Base-by-base conservation (phyloP, 768 basidiomycete genomes). In the Suillus alpinus region DNA sequence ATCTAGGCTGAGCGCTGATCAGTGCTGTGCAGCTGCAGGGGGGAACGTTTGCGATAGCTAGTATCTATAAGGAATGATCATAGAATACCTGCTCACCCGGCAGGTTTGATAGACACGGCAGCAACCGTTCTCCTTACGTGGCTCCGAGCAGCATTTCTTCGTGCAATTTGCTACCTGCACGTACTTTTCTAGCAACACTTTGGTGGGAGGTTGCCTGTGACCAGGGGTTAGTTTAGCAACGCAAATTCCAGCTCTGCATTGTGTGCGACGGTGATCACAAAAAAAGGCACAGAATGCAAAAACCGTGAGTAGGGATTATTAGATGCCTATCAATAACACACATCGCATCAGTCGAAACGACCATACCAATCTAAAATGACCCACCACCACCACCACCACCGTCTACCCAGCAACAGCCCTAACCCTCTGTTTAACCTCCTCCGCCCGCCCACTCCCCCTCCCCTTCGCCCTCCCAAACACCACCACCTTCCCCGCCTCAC, bases 381-480 rank as follows among this genome's bases (percentile, higher is more conserved):
- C 31, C 26, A 56, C 34, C n/a, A 39, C 26, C 26, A 26, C n/a
- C 46, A 58, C 50, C 32, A 20, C 32, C 29, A 8, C n/a, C 8
- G 36, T 49, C 64, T 75, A 73, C 18, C 49, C 52, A 44, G 66
- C 46, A 66, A 85, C 63, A 13, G 79, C 81, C 34, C 77, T 74
- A 31, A 89, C 78, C 67, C 73, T 80, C 70, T 77, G 77, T 71
- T 77, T 78, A 49, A 86, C 79, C 32, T 84, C 82, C 69, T 77
- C 80, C 32, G 80, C 76, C 62, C 75, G 77, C 41, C 73, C 75
- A 56, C 85, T 83, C 2, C 89, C 88, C 23, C 89, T 77, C 1
- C 89, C 90, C 59, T 80, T 82, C 66, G 77, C 74, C 71, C 88
- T 91, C 36, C 88, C 88, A 67, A 93, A 93, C 6, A 93, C 77